Evolutionary conservation across 2,329 filamentous ascomycete genomes (phyloP).

Genomic region (Nannizziopsis arthrosporioides): DNA sequence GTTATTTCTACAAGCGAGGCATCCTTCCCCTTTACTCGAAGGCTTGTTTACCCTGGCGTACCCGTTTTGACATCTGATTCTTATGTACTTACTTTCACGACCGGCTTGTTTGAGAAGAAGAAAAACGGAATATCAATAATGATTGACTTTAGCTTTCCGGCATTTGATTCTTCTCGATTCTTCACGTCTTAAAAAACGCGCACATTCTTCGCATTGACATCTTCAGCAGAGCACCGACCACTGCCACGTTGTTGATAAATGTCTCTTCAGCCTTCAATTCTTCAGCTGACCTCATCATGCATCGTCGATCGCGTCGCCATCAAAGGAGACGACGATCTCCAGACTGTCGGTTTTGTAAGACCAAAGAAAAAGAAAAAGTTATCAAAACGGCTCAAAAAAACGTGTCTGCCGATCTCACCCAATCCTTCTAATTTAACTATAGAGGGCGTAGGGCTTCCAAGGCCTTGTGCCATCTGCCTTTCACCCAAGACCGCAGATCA

Average conservation of each 20-base stretch:
- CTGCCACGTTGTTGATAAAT: not conserved
- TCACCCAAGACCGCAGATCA: too few species aligned
- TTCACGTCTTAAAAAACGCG: too few species aligned
- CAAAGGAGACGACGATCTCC: not conserved
- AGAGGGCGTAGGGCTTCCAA: too few species aligned
- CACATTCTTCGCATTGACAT: too few species aligned
- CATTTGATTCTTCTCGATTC: not conserved
- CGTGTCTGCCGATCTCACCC: not conserved
- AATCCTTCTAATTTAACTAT: not conserved
- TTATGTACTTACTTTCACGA: conserved; percentile 8
- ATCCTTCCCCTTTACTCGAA: not conserved
- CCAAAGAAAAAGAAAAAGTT: too few species aligned
- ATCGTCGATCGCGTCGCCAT: conserved; percentile 1
- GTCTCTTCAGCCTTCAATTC: not conserved
- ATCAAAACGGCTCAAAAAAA: not conserved
- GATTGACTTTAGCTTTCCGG: conserved; percentile 9
- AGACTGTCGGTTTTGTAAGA: too few species aligned
- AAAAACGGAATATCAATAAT: conserved; percentile 6
- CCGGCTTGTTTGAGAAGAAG: not conserved
- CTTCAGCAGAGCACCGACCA: too few species aligned
- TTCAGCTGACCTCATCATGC: conserved; percentile 5
- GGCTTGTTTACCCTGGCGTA: not conserved
- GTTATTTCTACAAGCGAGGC: not conserved
- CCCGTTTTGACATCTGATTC: too few species aligned
- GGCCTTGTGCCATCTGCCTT: too few species aligned